Base-by-base conservation (phyloP, 139 green algal genomes). In the Closterium sp. region DNA sequence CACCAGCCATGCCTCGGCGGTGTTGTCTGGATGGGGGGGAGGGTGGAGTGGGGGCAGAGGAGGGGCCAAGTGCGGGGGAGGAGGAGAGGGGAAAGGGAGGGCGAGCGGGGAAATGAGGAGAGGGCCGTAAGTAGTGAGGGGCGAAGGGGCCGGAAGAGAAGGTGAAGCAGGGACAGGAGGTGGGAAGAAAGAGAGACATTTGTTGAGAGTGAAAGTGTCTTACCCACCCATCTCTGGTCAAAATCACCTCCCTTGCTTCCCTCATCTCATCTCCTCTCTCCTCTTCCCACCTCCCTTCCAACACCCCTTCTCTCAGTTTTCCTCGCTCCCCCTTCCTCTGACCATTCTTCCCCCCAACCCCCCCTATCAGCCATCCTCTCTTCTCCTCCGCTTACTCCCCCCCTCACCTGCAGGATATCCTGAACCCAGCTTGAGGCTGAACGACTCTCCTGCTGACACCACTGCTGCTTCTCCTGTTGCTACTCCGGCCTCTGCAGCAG, bases 351-450 rank as follows among this genome's bases (percentile, higher is more conserved):
- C 30, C 31, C 9, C 38, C 86, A 35, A 12, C 4, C 81, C 81
- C 0, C 25, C 4, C 28, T 7, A 2, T 33, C 81, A 19, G 31
- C 81, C 25, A 4, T 69, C 43, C 43, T 69, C 28, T 81, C 23
- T 12, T 81, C 28, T 33, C 85, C 34, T 85, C 69, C 8, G 5
- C 69, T 7, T 30, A 4, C 28, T 33, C 81, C 28, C 81, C 6
- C 81, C 25, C 81, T 32, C 84, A 91, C 88, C 88, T 88, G 16
- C 88, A 34, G 88, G 88, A 25, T 91, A 91, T 64, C 88, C 88
- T 36, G 55, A 91, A n/a, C 88, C 88, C 89, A 91, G 12, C 21
- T 69, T 69, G 12, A 69, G 43, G 23, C 23, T 25, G 43, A 69
- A 69, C 43, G 43, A 5, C 23, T 69, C 43, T 69, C 43, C 9